These are phyloP conservation scores for Eucalyptus urophylla DNA, from an alignment of 345 rosid species.

Conservation along the genomic window DNA sequence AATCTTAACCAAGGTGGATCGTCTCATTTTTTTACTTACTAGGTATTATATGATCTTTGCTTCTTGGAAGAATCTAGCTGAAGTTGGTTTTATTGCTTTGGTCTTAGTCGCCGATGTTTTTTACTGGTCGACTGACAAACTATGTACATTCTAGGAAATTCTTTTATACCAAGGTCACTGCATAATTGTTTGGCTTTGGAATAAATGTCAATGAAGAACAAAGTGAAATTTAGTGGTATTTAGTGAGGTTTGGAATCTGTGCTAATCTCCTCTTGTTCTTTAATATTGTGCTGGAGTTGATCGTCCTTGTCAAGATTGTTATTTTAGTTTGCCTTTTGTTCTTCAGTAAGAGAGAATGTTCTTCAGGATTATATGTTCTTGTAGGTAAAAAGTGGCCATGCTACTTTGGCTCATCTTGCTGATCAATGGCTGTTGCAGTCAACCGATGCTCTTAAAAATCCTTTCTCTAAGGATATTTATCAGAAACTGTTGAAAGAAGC, in stretches of 20 bases:
- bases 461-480: conserved; percentile 42
- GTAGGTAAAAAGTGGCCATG: conserved; percentile 41
- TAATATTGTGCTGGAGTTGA: not conserved
- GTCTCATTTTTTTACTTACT: not conserved
- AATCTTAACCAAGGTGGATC: not conserved
- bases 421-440: conserved; percentile 59
- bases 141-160: not conserved
- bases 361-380: not conserved
- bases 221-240: not conserved
- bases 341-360: not conserved
- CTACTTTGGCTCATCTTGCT: conserved; percentile 53
- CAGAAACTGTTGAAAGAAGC: conserved; percentile 53
- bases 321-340: not conserved
- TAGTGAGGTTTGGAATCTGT: not conserved
- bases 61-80: not conserved
- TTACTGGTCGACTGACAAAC: not conserved
- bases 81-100: not conserved
- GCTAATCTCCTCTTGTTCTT: not conserved
- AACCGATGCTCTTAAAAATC: conserved; percentile 20
- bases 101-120: not conserved
- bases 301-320: not conserved
- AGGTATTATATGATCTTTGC: not conserved
- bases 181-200: not conserved
- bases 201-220: not conserved
- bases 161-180: not conserved